phyloP scores from a whole-genome alignment of 106 monocot species.

The Apostasia ramifera region DNA sequence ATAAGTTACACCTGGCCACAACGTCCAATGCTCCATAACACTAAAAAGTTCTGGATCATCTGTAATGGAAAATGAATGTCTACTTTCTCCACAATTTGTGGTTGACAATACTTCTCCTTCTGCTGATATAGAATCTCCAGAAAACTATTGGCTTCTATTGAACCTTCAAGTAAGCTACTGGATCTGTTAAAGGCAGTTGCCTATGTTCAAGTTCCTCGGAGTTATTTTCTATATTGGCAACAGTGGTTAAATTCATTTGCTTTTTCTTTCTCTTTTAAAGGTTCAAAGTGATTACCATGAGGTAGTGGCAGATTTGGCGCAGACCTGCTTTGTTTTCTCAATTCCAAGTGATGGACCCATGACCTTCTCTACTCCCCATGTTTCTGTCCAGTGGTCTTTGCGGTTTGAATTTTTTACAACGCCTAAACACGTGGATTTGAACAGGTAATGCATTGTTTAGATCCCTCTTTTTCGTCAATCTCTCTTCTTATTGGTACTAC shows the following conservation, averaged over 20 bases:
- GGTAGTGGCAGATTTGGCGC: conserved; percentile 77
- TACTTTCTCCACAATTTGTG: too few species aligned
- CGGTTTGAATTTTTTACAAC: conserved; percentile 96
- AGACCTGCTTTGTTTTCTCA: conserved; percentile 94
- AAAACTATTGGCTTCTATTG: too few species aligned
- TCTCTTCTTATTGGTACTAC: background rate
- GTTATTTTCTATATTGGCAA: too few species aligned
- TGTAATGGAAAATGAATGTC: too few species aligned
- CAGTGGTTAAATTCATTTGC: background rate
- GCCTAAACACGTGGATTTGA: conserved; percentile 54
- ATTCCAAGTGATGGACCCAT: conserved; percentile 96
- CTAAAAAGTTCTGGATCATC: too few species aligned
- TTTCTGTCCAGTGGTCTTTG: conserved; percentile 88
- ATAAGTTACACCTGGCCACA: too few species aligned
- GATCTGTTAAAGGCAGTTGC: too few species aligned
- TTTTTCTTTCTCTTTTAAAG: conserved; percentile 26
- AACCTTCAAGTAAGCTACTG: too few species aligned
- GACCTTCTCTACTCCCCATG: conserved; percentile 76
- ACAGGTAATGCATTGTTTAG: conserved; percentile 35
- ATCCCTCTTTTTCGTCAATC: background rate
- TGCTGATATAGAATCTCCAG: too few species aligned
- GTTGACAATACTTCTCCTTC: too few species aligned
- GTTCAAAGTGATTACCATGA: conserved; percentile 90
- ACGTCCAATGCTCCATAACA: too few species aligned
- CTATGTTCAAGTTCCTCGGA: too few species aligned